Evolutionary conservation across 2,329 filamentous ascomycete species (phyloP).

Genomic region (Pyrenophora seminiperda): DNA sequence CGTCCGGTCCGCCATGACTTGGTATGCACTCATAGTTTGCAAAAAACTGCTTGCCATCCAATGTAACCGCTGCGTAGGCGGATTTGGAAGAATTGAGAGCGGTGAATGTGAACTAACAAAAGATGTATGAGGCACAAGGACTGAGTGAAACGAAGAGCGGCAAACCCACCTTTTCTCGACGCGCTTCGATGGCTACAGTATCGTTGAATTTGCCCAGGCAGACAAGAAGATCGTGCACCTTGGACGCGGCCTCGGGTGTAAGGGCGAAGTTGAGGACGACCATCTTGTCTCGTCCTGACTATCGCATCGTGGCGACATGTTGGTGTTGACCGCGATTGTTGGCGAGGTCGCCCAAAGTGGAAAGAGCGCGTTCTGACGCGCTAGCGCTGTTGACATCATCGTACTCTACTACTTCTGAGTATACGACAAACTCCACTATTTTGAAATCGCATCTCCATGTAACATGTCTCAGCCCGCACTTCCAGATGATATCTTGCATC

Average conservation of each 20-base stretch:
- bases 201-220: slow-evolving; percentile 83
- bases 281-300: slow-evolving; percentile 40
- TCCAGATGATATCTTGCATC: slow-evolving; percentile 64
- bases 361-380: slow-evolving; percentile 30
- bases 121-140: slow-evolving; percentile 23
- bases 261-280: slow-evolving; percentile 70
- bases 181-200: slow-evolving; percentile 74
- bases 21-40: slow-evolving; percentile 69
- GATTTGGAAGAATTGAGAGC: slow-evolving; percentile 81
- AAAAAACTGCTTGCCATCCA: slow-evolving; percentile 72
- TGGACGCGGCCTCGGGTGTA: slow-evolving; percentile 71
- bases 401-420: slow-evolving; percentile 4
- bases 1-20: slow-evolving; percentile 41
- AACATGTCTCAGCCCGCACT: slow-evolving; percentile 45
- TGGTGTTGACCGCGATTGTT: not conserved
- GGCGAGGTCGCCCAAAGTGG: slow-evolving; percentile 17
- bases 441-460: not conserved
- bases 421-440: slow-evolving; percentile 4
- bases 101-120: slow-evolving; percentile 66
- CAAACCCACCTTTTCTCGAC: slow-evolving; percentile 65
- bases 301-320: slow-evolving; percentile 15
- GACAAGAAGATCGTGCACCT: slow-evolving; percentile 72
- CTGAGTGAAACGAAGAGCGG: slow-evolving; percentile 17
- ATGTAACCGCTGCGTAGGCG: slow-evolving; percentile 74
- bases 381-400: slow-evolving; percentile 24